Percentiles rank a stretch among this genome's conserved stretches.
These are phyloP conservation scores for Mycena haematopus DNA, from an alignment of 768 basidiomycete species.

Conservation along the genomic window DNA sequence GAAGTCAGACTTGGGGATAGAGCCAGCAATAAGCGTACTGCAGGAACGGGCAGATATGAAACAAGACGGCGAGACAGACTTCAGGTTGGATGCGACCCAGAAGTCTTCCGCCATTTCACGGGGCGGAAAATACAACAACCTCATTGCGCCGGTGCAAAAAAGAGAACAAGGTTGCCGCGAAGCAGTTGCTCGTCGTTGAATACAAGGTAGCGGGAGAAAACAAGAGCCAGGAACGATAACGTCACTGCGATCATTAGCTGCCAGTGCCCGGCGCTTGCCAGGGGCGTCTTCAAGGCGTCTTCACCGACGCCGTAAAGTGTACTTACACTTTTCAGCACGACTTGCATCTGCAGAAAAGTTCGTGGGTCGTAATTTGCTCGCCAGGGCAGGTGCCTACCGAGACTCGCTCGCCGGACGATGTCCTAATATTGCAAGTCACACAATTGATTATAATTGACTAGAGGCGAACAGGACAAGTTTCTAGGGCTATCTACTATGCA, in stretches of 20 bases:
- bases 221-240: slow-evolving; percentile 10
- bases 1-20: not conserved
- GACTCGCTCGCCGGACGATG: too few species aligned
- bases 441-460: not conserved
- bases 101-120: not conserved
- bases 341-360: too few species aligned
- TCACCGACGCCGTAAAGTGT: too few species aligned
- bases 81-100: not conserved
- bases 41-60: not conserved
- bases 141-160: not conserved
- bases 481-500: not conserved
- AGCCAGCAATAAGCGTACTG: not conserved
- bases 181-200: not conserved
- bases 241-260: not conserved
- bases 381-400: too few species aligned
- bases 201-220: slow-evolving; percentile 14
- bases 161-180: slow-evolving; percentile 16
- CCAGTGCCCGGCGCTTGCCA: too few species aligned
- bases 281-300: too few species aligned
- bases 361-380: too few species aligned
- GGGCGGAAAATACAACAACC: not conserved
- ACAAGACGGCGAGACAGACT: not conserved
- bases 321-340: too few species aligned
- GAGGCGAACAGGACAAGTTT: not conserved
- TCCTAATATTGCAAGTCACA: not conserved